Conservation (phyloP, 768 basidiomycete species). For the Mycena kentingensis region DNA sequence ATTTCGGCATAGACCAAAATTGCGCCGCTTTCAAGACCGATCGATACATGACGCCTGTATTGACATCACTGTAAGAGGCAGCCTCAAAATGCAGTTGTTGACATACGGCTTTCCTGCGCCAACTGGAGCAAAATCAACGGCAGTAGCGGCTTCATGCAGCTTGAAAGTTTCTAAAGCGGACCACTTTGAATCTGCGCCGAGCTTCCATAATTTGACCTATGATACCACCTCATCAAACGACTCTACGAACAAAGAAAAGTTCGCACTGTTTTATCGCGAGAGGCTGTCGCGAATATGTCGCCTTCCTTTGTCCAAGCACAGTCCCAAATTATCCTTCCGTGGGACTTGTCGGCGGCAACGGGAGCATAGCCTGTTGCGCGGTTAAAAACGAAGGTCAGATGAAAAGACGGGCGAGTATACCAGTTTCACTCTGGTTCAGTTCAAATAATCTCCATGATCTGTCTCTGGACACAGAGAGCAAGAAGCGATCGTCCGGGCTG, state of each 20-base stretch:
- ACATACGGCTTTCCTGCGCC: constrained; percentile 45
- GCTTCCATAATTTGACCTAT: constrained; percentile 85
- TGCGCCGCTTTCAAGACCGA: constrained; percentile 84
- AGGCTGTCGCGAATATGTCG: constrained; percentile 86
- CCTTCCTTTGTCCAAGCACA: constrained; percentile 82
- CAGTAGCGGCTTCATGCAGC: constrained; percentile 77
- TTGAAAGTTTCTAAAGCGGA: constrained; percentile 60
- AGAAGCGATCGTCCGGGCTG: constrained; percentile 76
- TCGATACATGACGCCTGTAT: constrained; percentile 60
- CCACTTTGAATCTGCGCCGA: constrained; percentile 53
- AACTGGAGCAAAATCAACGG: constrained; percentile 63
- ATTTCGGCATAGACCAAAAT: constrained; percentile 61
- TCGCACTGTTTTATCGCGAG: constrained; percentile 91
- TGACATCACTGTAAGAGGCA: constrained; percentile 3
- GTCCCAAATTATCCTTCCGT: constrained; percentile 95
- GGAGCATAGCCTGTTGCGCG: constrained; percentile 57
- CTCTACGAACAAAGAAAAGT: not conserved
- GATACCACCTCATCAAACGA: not conserved
- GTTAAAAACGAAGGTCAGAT: not conserved
- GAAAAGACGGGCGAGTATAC: constrained; percentile 14
- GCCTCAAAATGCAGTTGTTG: not conserved
- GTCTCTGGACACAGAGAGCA: constrained; percentile 89
- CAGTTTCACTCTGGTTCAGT: constrained; percentile 44
- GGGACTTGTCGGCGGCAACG: constrained; percentile 75
- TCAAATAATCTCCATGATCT: constrained; percentile 87